Evolutionary conservation across 176 grass and related monocot genomes (phyloP).

Genomic region (Avena insularis): DNA sequence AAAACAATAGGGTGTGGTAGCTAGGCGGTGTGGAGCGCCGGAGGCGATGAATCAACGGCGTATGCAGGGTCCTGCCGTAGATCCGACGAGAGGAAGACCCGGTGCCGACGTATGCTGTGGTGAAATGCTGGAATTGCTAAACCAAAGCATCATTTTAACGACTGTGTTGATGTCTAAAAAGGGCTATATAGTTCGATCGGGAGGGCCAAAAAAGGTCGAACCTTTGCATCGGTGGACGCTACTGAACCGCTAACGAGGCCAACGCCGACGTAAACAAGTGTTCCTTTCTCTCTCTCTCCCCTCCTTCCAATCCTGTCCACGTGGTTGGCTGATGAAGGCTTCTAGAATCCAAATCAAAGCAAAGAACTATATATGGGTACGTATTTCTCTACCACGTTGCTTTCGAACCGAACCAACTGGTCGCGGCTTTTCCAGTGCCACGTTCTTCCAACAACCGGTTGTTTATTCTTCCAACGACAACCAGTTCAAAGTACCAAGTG

Average conservation of each 20-base stretch:
- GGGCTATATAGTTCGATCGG: no score
- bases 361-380: background rate
- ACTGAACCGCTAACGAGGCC: background rate
- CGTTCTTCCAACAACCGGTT: background rate
- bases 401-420: background rate
- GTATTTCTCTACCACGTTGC: background rate
- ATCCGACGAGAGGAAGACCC: no score
- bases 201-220: no score
- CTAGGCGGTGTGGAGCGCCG: no score
- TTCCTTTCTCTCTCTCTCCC: background rate
- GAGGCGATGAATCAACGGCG: no score
- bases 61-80: no score
- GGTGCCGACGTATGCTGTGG: no score
- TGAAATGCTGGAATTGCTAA: no score
- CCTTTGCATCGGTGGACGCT: background rate
- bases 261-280: background rate
- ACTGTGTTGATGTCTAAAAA: no score
- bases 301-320: background rate
- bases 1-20: no score
- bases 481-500: background rate
- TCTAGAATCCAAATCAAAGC: background rate
- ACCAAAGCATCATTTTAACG: no score
- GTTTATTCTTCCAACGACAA: background rate
- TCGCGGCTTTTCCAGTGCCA: background rate
- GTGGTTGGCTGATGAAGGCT: background rate